phyloP scores from a whole-genome alignment of 1,139 yeast species.

The Protomyces arabidopsidicola region DNA sequence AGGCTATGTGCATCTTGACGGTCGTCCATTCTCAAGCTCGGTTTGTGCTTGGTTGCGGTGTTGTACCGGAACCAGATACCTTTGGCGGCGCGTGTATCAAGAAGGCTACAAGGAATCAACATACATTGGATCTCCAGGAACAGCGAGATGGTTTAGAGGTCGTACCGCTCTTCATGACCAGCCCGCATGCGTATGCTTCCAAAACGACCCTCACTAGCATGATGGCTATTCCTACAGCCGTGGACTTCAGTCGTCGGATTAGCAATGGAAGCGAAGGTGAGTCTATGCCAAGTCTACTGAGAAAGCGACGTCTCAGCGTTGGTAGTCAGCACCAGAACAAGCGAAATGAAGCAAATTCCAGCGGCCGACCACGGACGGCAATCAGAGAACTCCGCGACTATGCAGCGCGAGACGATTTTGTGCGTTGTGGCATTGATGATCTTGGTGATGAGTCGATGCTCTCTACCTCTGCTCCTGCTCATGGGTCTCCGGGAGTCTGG shows the following conservation, averaged over 20 bases:
- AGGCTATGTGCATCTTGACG: slow-evolving; percentile 26
- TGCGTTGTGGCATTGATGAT: slow-evolving; percentile 12
- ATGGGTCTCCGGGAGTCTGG: not conserved
- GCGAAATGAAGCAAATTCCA: not conserved
- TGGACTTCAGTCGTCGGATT: not conserved
- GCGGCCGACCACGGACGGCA: not conserved
- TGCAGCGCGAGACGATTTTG: slow-evolving; percentile 1
- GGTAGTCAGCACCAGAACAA: not conserved
- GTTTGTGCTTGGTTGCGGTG: slow-evolving; percentile 28
- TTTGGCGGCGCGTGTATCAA: slow-evolving; percentile 26
- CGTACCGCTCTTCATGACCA: not conserved
- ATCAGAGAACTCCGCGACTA: not conserved
- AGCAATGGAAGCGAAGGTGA: slow-evolving; percentile 8
- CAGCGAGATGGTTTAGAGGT: not conserved
- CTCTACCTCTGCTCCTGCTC: not conserved
- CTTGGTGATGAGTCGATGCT: not conserved
- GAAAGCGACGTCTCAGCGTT: slow-evolving; percentile 21
- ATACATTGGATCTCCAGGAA: not conserved
- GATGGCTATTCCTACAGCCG: not conserved
- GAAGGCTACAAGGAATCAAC: not conserved
- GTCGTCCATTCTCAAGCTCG: slow-evolving; percentile 29
- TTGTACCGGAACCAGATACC: slow-evolving; percentile 30
- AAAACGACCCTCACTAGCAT: not conserved
- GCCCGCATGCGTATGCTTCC: not conserved
- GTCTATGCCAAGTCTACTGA: slow-evolving; percentile 2